These are phyloP conservation scores for Massarina eburnea DNA, from an alignment of 2,329 filamentous ascomycete genomes.

Conservation along the genomic window DNA sequence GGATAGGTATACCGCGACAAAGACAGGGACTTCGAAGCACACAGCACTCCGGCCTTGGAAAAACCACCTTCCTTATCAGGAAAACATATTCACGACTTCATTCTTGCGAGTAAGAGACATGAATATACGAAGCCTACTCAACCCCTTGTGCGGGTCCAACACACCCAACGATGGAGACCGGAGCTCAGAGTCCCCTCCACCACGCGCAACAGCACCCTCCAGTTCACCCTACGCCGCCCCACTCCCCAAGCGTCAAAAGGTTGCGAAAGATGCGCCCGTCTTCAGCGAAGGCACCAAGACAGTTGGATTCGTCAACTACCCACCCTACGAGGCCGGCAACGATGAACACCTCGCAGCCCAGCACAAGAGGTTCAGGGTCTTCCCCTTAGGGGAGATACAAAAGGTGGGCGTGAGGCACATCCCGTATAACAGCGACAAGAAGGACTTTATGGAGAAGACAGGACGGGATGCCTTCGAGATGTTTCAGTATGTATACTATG, in stretches of 20 bases:
- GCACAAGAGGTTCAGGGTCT: conserved; percentile 66
- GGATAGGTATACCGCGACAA: conserved; percentile 12
- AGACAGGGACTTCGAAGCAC: conserved; percentile 4
- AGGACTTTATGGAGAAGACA: conserved; percentile 82
- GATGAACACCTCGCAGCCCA: conserved; percentile 56
- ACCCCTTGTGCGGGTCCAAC: conserved; percentile 33
- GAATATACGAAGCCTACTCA: conserved; percentile 47
- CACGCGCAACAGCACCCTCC: neutral
- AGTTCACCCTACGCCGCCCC: neutral
- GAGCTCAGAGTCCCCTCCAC: conserved; percentile 11
- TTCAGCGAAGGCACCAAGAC: conserved; percentile 61
- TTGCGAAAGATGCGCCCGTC: conserved; percentile 65
- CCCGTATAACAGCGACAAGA: conserved; percentile 93
- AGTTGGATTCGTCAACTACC: conserved; percentile 71
- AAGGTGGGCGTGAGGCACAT: conserved; percentile 64
- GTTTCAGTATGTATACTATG: conserved; percentile 79
- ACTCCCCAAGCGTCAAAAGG: conserved; percentile 52
- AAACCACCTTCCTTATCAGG: neutral
- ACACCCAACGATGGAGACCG: conserved; percentile 16
- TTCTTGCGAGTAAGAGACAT: conserved; percentile 41
- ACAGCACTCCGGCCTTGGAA: conserved; percentile 8
- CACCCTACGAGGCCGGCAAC: conserved; percentile 65
- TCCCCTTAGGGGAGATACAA: conserved; percentile 54
- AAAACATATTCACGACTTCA: neutral
- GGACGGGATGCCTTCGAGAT: conserved; percentile 87